Evolutionary conservation across 441 rosid genomes (phyloP).

Genomic region (Breynia disticha): DNA sequence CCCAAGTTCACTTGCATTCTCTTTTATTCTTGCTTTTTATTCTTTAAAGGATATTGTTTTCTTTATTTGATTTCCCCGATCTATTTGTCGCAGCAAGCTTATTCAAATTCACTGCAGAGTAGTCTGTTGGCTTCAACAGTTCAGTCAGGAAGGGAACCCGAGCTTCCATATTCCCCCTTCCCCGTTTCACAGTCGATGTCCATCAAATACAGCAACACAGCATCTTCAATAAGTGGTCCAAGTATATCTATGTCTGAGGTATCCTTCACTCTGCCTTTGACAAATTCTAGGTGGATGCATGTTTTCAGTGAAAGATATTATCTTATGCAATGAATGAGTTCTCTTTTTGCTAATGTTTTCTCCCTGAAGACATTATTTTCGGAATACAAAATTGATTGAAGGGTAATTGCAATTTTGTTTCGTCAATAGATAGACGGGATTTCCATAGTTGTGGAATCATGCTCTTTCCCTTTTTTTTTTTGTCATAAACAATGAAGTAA

Average conservation of each 20-base stretch:
- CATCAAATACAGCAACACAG: slow-evolving; percentile 49
- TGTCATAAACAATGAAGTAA: too few species aligned
- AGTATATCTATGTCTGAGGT: slow-evolving; percentile 84
- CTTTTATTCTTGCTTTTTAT: neutral
- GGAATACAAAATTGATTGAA: too few species aligned
- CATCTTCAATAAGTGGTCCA: slow-evolving; percentile 65
- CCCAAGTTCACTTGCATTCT: neutral
- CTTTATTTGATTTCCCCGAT: slow-evolving; percentile 13
- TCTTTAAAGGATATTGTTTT: neutral
- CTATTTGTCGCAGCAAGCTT: slow-evolving; percentile 44
- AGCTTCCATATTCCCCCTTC: slow-evolving; percentile 75
- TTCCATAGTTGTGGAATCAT: too few species aligned
- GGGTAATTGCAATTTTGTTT: too few species aligned
- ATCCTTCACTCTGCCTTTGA: slow-evolving; percentile 6
- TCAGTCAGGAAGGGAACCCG: slow-evolving; percentile 72
- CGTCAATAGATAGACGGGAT: too few species aligned
- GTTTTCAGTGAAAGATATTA: too few species aligned
- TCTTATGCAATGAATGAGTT: too few species aligned
- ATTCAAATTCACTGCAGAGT: slow-evolving; percentile 63
- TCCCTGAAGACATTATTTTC: too few species aligned
- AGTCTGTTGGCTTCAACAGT: slow-evolving; percentile 57
- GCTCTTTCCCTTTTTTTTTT: too few species aligned
- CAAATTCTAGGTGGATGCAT: too few species aligned
- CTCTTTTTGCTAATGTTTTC: too few species aligned
- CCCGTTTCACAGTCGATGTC: slow-evolving; percentile 61